Evolutionary conservation across 345 rosid species (phyloP), one percentile per base, ranked within the genome.

Genomic region (Corchorus capsularis): DNA sequence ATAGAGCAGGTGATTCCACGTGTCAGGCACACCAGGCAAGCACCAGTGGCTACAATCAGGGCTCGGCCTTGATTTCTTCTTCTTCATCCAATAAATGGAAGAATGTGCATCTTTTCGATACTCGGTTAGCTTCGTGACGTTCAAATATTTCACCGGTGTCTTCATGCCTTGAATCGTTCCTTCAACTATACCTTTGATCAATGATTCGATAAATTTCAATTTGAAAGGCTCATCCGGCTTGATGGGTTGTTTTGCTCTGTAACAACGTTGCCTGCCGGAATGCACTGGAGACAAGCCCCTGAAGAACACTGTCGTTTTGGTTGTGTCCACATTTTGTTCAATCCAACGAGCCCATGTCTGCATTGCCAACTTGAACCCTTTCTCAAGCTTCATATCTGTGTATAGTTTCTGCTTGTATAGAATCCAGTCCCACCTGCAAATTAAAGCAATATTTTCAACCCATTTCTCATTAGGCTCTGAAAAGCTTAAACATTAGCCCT

Each of bases 41-140:
- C 93, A 86, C 91, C 89, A 86, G 62, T 87, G 93, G 76, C 87
- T 84, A 82, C 89, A 89, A 81, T 89, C 93, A 2, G 83, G 70
- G 0, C 55, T 61, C 4, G 35, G 16, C 67, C 68, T 61, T 1
- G 72, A 77, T 34, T 73, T 71, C 74, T 50, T 75, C 61, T 20
- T 77, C 27, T 27, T 27, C 1, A 75, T 84, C 68, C 68, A 37
- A 78, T 87, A 89, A 12, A 79, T 55, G 3, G 83, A 64, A 41
- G 89, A 91, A 69, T 85, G 91, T 1, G 80, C 90, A 62, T 87
- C 91, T 57, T 61, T 76, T 72, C 89, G 75, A 27, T 78, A 75
- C 78, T 63, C 72, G 6, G 86, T 81, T 14, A 84, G 82, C 79
- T 73, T 70, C 2, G 90, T 87, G 78, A 85, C 81, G 77, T 82